Percentiles rank a stretch among this genome's conserved stretches.
These are phyloP conservation scores for Codiaeum variegatum DNA, from an alignment of 441 rosid species.

Conservation along the genomic window DNA sequence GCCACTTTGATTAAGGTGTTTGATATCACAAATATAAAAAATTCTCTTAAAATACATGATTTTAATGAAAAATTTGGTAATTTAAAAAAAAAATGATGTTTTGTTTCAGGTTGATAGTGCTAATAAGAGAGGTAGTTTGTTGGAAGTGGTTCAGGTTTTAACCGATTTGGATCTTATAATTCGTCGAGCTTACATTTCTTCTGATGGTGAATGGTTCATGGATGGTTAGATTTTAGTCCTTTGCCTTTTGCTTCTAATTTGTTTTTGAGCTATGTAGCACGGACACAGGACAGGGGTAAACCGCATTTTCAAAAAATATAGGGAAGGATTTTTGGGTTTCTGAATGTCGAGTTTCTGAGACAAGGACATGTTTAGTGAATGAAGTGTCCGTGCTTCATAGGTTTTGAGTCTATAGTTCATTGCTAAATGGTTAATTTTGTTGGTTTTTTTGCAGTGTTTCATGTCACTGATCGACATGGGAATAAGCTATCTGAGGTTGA, in stretches of 20 bases:
- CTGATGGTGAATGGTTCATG: slow-evolving; percentile 90
- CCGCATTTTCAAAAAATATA: too few relatives aligned
- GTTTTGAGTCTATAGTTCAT: slow-evolving; percentile 7
- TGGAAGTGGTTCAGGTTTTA: slow-evolving; percentile 82
- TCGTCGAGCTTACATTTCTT: slow-evolving; percentile 78
- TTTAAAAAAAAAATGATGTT: slow-evolving; percentile 1
- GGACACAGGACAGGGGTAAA: too few relatives aligned
- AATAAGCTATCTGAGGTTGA: slow-evolving; percentile 61
- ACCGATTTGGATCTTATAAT: slow-evolving; percentile 65
- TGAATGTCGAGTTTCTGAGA: too few relatives aligned
- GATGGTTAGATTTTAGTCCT: slow-evolving; percentile 52
- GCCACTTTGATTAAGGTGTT: slow-evolving; percentile 65
- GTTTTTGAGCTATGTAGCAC: too few relatives aligned
- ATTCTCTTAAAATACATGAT: too few relatives aligned
- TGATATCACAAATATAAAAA: too few relatives aligned
- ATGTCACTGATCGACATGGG: slow-evolving; percentile 74
- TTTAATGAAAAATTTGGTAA: slow-evolving; percentile 2
- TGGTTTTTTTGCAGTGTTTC: slow-evolving; percentile 49
- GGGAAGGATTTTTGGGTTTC: too few relatives aligned
- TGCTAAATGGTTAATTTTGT: slow-evolving; percentile 17
- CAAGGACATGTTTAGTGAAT: too few relatives aligned
- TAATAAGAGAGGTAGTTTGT: slow-evolving; percentile 69
- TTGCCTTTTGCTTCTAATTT: background rate
- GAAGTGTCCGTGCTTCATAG: too few relatives aligned
- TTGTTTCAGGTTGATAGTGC: slow-evolving; percentile 70